Evolutionary conservation across 768 basidiomycete genomes (phyloP), one percentile per base, ranked within the genome.

Genomic region (Naganishia randhawae): DNA sequence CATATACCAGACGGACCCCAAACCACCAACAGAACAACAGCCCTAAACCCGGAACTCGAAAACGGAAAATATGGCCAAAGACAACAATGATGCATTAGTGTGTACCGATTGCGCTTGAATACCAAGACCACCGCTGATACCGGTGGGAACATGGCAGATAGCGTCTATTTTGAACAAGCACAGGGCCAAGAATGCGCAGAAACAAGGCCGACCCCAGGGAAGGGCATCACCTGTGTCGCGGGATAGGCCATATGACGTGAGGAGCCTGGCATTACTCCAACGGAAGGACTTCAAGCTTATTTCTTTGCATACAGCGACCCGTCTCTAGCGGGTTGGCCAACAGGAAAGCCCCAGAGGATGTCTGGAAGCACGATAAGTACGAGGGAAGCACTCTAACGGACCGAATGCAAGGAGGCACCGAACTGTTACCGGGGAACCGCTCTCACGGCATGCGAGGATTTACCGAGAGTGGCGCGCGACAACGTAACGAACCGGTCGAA

Each of bases 331-430:
- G 51, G 25, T 54, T 10, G 50, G 32, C 16, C 33, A 14, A 29
- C 9, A 61, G 51, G 27, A 31, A 31, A 65, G 19, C 50, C 9
- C 27, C 64, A 14, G 50, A 65, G 6, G 64, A 55, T 35, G 54
- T 48, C 1, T 67, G 66, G 66, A 67, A 41, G 48, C 66, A 67
- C 42, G 66, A 67, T 22, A 11, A 27, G 29, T 45, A 50, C 29
- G 27, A 50, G 22, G 66, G 66, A 45, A 50, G 66, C 32, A 67
- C 27, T 53, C 29, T 67, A 22, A 31, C 66, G 19, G 66, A 61
- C 27, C 33, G 41, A 17, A n/a, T 67, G 27, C 57, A 61, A 61
- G 57, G 57, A 19, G 37, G 57, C 19, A 37, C 27, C 22, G 57
- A 61, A 22, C 57, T 61, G 11, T 61, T 61, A 29, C 57, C 57